Evolutionary conservation across 1,284 basidiomycete species (phyloP).

Genomic region (Kalmanozyma brasiliensis): DNA sequence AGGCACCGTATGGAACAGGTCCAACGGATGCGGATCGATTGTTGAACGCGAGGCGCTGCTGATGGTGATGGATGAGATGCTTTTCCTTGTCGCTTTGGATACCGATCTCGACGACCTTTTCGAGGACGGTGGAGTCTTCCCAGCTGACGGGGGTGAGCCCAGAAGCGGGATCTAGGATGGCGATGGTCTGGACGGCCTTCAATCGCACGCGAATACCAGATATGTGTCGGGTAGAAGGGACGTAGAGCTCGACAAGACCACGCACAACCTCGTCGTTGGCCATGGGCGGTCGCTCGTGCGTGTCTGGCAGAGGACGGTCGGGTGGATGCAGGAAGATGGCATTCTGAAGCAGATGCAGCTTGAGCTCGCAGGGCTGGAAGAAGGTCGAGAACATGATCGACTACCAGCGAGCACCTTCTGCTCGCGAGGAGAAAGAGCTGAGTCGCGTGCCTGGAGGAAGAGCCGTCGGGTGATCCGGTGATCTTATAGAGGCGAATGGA

Average conservation of each 20-base stretch:
- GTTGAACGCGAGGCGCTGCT: slow-evolving; percentile 24
- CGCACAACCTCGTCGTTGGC: slow-evolving; percentile 65
- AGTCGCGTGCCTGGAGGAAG: too few species aligned
- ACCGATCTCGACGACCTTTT: slow-evolving; percentile 65
- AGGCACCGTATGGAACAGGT: slow-evolving; percentile 10
- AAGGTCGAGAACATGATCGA: slow-evolving; percentile 57
- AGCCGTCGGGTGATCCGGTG: slow-evolving; percentile 1
- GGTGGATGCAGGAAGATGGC: slow-evolving; percentile 65
- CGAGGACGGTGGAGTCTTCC: slow-evolving; percentile 64
- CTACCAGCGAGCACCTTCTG: background rate
- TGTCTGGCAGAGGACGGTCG: slow-evolving; percentile 49
- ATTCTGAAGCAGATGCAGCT: slow-evolving; percentile 65
- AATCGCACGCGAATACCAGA: slow-evolving; percentile 63
- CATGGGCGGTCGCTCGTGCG: slow-evolving; percentile 57
- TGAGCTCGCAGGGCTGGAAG: slow-evolving; percentile 63
- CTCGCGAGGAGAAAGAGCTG: too few species aligned
- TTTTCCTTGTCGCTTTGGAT: slow-evolving; percentile 48
- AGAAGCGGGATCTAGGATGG: slow-evolving; percentile 56
- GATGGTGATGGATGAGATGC: slow-evolving; percentile 28
- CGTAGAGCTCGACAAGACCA: slow-evolving; percentile 65
- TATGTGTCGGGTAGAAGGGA: slow-evolving; percentile 62
- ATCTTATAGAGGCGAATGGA: background rate
- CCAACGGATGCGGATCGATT: slow-evolving; percentile 33
- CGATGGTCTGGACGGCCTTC: slow-evolving; percentile 63
- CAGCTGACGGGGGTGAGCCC: slow-evolving; percentile 58